Percentiles rank a stretch among this genome's conserved stretches.
These are phyloP conservation scores for Aspergillus udagawae DNA, from an alignment of 2,329 filamentous ascomycete species.

Conservation along the genomic window DNA sequence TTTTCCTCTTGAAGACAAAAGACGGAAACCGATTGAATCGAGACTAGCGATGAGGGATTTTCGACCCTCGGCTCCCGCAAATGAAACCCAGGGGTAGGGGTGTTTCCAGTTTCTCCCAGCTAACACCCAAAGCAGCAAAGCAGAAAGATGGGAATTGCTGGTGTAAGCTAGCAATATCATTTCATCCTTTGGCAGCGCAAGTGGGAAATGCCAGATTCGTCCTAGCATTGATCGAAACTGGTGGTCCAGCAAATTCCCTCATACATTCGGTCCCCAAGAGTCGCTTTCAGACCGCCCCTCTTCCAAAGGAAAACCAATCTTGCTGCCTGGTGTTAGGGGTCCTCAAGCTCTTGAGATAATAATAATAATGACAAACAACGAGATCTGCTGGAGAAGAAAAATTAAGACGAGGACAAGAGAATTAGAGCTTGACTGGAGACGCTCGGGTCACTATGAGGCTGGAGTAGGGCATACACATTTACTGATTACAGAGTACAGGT, in stretches of 20 bases:
- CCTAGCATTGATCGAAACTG: conserved; percentile 8
- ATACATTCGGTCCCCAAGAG: conserved; percentile 9
- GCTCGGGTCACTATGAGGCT: conserved; percentile 15
- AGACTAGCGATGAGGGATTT: background rate
- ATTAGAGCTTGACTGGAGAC: background rate
- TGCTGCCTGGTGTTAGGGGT: background rate
- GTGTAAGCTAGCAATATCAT: background rate
- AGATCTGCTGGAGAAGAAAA: background rate
- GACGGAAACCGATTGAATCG: background rate
- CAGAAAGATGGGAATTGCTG: background rate
- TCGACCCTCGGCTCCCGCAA: background rate
- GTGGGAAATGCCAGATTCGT: conserved; percentile 12
- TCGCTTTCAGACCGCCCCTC: background rate
- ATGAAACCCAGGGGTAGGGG: background rate
- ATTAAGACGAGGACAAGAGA: background rate
- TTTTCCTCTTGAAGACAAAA: no score
- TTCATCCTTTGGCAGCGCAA: background rate
- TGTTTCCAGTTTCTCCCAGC: no score
- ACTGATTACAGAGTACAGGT: no score
- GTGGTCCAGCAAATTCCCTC: conserved; percentile 20
- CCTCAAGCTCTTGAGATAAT: background rate
- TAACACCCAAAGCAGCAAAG: background rate
- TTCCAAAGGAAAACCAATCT: background rate
- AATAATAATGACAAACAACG: background rate
- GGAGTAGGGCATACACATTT: background rate